Evolutionary conservation across 306 rosid species (phyloP).

Genomic region (Coriaria nepalensis): DNA sequence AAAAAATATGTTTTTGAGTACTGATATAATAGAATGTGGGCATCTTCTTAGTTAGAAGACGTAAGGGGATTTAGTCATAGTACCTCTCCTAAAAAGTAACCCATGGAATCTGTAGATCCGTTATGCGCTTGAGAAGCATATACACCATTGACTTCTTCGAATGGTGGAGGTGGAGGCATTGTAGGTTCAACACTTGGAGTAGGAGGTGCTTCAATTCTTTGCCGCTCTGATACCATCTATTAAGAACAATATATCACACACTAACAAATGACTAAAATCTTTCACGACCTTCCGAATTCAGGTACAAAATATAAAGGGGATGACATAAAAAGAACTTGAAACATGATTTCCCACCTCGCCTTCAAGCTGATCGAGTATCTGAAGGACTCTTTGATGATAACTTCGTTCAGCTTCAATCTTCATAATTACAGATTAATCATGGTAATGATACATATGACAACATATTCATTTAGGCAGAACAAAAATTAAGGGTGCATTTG

Average conservation of each 20-base stretch:
- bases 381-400: slow-evolving; percentile 78
- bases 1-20: slow-evolving; percentile 2
- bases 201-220: slow-evolving; percentile 89
- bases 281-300: slow-evolving; percentile 5
- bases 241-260: slow-evolving; percentile 13
- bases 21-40: background rate
- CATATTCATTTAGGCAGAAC: background rate
- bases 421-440: slow-evolving; percentile 18
- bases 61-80: slow-evolving; percentile 1
- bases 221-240: slow-evolving; percentile 84
- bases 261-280: background rate
- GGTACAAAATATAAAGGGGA: background rate
- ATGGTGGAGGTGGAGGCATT: slow-evolving; percentile 84
- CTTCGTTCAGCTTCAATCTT: slow-evolving; percentile 91
- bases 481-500: no score
- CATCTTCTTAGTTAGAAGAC: background rate
- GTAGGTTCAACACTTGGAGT: slow-evolving; percentile 40
- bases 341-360: slow-evolving; percentile 52
- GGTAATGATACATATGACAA: slow-evolving; percentile 2
- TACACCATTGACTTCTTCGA: slow-evolving; percentile 77
- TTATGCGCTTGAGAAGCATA: slow-evolving; percentile 57
- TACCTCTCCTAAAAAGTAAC: slow-evolving; percentile 95
- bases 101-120: slow-evolving; percentile 58
- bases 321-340: slow-evolving; percentile 2
- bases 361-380: slow-evolving; percentile 84